Evolutionary conservation across 257 asterid genomes (phyloP).

Genomic region (Solanum boliviense): DNA sequence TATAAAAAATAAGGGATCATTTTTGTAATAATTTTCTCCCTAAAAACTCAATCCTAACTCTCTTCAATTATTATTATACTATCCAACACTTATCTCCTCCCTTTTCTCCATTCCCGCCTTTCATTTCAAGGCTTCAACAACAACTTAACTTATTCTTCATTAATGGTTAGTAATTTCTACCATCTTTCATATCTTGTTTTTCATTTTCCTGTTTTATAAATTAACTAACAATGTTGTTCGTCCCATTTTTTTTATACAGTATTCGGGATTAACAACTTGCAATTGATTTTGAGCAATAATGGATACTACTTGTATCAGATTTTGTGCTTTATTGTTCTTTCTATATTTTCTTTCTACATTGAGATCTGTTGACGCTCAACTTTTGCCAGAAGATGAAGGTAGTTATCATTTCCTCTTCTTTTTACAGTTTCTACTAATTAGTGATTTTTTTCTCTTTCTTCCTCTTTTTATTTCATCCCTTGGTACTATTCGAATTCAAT

Average conservation of each 20-base stretch:
- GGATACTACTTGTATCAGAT: neutral
- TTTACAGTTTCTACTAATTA: neutral
- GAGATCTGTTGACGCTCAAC: neutral
- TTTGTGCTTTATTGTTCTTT: neutral
- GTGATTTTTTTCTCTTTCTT: neutral
- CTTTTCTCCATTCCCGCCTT: neutral
- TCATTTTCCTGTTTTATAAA: neutral
- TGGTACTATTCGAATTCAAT: neutral
- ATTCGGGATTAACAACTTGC: neutral
- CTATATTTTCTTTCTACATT: neutral
- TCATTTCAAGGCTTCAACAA: neutral
- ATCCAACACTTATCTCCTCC: neutral
- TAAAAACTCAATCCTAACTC: neutral
- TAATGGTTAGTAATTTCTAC: neutral
- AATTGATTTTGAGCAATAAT: neutral
- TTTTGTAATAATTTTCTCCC: neutral
- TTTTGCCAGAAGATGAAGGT: conserved; percentile 7
- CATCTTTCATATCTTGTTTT: neutral
- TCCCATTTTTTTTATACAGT: neutral
- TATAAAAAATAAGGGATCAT: neutral
- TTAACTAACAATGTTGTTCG: neutral
- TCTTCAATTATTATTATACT: neutral
- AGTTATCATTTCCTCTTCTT: neutral
- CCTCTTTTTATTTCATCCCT: neutral
- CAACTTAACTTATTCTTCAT: neutral